phyloP scores from a whole-genome alignment of 805 yeast species.

The Candida tallmaniae region DNA sequence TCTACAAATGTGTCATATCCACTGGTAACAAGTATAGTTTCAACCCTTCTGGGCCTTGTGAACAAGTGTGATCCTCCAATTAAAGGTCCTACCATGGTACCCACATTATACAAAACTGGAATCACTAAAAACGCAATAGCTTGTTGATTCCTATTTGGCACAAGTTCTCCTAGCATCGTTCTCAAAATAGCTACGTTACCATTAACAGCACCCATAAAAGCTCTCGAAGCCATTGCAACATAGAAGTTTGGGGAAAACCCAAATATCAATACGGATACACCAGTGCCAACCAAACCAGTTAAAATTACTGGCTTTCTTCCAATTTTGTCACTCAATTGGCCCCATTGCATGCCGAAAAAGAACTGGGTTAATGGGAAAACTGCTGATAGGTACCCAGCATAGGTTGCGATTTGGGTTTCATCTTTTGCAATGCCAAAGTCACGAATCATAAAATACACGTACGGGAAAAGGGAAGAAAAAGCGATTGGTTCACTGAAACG shows the following conservation, averaged over 20 bases:
- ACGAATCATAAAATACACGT: slow-evolving; percentile 4
- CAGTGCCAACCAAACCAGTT: slow-evolving; percentile 49
- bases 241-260: slow-evolving; percentile 52
- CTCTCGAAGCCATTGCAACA: slow-evolving; percentile 49
- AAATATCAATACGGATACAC: slow-evolving; percentile 40
- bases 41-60: slow-evolving; percentile 19
- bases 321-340: slow-evolving; percentile 44
- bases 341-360: slow-evolving; percentile 56
- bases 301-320: slow-evolving; percentile 54
- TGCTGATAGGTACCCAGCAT: slow-evolving; percentile 18
- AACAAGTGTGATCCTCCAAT: slow-evolving; percentile 35
- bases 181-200: slow-evolving; percentile 63
- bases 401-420: slow-evolving; percentile 1
- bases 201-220: slow-evolving; percentile 52
- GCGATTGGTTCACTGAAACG: slow-evolving; percentile 49
- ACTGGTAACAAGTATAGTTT: slow-evolving; percentile 10
- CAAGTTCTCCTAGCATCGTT: slow-evolving; percentile 57
- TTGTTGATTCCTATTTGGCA: slow-evolving; percentile 51
- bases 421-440: slow-evolving; percentile 3
- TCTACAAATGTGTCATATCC: slow-evolving; percentile 20
- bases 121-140: slow-evolving; percentile 57
- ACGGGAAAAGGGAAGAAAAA: slow-evolving; percentile 6
- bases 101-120: slow-evolving; percentile 57
- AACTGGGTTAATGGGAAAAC: slow-evolving; percentile 60
- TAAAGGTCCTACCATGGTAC: slow-evolving; percentile 58